Percentiles rank a stretch among this genome's conserved stretches.
Evolutionary conservation across 2,329 filamentous ascomycete genomes (phyloP).

Genomic region (Cladobotryum protrusum): DNA sequence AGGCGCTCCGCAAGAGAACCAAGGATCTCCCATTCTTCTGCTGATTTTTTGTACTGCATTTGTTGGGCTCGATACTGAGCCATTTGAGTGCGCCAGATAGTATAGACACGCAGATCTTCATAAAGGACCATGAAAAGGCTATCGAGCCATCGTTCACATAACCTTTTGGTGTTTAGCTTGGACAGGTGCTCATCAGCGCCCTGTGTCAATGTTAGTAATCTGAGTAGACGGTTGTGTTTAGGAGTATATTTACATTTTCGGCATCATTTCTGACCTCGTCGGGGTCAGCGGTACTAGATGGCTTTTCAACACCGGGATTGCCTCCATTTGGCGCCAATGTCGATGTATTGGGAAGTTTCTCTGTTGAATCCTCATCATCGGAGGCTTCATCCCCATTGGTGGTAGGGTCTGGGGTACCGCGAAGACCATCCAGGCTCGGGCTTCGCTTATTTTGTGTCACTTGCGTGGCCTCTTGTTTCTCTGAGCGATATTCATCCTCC

Average conservation of each 20-base stretch:
- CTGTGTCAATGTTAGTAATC: constrained; percentile 34
- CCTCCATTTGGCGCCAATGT: constrained; percentile 31
- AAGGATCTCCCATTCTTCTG: constrained; percentile 97
- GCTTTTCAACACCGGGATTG: constrained; percentile 59
- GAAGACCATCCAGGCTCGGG: constrained; percentile 72
- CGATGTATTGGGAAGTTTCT: constrained; percentile 23
- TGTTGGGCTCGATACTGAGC: constrained; percentile 90
- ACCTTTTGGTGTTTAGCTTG: constrained; percentile 91
- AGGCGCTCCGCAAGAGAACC: constrained; percentile 87
- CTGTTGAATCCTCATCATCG: constrained; percentile 29
- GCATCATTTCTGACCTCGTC: constrained; percentile 69
- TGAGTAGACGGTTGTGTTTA: background rate
- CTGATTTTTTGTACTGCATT: constrained; percentile 92
- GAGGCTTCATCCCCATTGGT: constrained; percentile 41
- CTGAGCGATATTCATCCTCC: constrained; percentile 95
- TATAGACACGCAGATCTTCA: constrained; percentile 95
- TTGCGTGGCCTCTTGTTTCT: constrained; percentile 60
- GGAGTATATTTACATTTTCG: constrained; percentile 53
- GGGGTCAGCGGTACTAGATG: constrained; percentile 70
- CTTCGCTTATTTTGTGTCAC: constrained; percentile 53
- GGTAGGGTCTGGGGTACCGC: constrained; percentile 58
- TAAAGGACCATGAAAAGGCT: constrained; percentile 99
- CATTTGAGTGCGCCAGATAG: constrained; percentile 98
- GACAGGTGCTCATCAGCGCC: constrained; percentile 68
- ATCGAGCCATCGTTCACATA: constrained; percentile 96